Base-by-base conservation (phyloP, 768 basidiomycete genomes). In the Gelatoporia subvermispora region DNA sequence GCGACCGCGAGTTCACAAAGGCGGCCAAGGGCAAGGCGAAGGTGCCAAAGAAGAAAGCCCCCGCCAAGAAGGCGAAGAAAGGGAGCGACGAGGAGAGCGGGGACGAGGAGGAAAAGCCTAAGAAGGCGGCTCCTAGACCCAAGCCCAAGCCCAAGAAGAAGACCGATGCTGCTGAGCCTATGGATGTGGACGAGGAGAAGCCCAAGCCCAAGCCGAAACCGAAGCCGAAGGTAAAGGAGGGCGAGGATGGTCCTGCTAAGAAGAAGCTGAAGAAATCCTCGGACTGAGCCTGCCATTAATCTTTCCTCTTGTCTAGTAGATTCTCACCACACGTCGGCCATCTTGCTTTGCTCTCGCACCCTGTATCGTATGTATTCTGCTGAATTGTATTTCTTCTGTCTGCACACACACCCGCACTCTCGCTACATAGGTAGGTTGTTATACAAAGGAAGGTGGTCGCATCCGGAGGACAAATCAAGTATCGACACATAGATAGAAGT, bases 241-340 rank as follows among this genome's bases (percentile, higher is more conserved):
- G 65, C 11, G 71, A 71, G 34, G 72, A 71, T 15, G 73, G 71
- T 47, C 87, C 84, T 11, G 81, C 76, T 2, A 87, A 84, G 70
- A 91, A 91, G 71, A 91, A 91, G 66, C 65, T 68, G 49, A 90
- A 87, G 71, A 84, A 74, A 28, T 58, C 73, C 4, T 62, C 66
- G 18, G 79, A 71, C 56, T 67, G 55, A 59, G 31, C 15, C 15
- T 34, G 7, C 8, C 42, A 8, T 18, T 39, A 31, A 17, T 34
- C 34, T 34, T 37, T 24, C 31, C 8, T 45, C 36, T 7, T 31
- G 8, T 22, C 18, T 11, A 5, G 18, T 11, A 41, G 39, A 16
- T 15, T 42, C 17, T 25, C 41, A 42, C 8, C 24, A 8, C 15
- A 10, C 41, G 18, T 42, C n/a, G 15, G 8, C 18, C n/a, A 21